Base-by-base conservation (phyloP, 345 rosid genomes). In the Clausena lansium region DNA sequence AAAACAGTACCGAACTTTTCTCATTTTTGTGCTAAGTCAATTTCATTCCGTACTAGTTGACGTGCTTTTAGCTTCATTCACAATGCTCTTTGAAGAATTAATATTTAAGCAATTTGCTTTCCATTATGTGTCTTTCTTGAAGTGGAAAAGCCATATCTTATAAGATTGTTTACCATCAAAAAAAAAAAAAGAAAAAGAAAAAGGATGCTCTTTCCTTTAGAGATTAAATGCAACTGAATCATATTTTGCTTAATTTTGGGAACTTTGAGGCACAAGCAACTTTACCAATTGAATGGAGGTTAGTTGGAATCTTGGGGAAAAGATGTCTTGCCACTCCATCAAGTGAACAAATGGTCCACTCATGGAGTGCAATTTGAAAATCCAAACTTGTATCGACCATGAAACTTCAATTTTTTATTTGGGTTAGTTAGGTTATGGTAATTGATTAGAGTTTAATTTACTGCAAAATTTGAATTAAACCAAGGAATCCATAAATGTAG, bases 241-340 rank as follows among this genome's bases (percentile, higher is more conserved):
- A 81, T 73, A 81, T 81, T 81, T 79, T 80, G 81, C 85, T 78
- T 81, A 27, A 68, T 58, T 67, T 55, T 41, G 64, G 77, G 68
- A 78, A 52, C 77, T 74, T 70, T 76, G 54, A 72, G 61, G 45
- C 60, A 41, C 9, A 80, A 82, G 80, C 80, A 75, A 85, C 76
- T 72, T 66, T 20, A 59, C 52, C 52, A 62, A 74, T 61, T 52
- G 25, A 72, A n/a, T 39, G 47, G 76, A 62, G 68, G 76, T 65
- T 78, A 39, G 73, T 73, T 75, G 68, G 76, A 58, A 35, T 52
- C 57, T 33, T 74, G 58, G 5, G 66, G 19, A 36, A 28, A 52
- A 55, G 39, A 22, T 28, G 8, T 38, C 15, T 61, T 80, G n/a
- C n/a, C 22, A 22, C 22, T 27, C 17, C 4, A 36, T 27, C 57